Conservation (phyloP, 148 eudicot species). For the Chenopodium quinoa region DNA sequence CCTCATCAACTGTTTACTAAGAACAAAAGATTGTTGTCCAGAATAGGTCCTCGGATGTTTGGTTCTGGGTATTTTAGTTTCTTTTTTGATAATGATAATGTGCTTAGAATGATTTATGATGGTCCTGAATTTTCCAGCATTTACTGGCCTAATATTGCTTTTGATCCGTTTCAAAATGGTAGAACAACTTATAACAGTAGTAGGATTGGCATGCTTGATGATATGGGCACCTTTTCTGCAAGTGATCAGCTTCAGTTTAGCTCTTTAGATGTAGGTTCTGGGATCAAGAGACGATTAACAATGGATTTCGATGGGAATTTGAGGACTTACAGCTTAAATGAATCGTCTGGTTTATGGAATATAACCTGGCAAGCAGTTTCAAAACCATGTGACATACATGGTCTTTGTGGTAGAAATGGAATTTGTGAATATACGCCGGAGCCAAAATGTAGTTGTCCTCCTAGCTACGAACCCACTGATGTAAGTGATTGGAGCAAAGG, state of each 20-base stretch:
- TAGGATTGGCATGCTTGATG: conserved; percentile 37
- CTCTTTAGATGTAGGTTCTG: conserved; percentile 43
- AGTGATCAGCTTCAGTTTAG: conserved; percentile 37
- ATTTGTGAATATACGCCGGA: conserved; percentile 47
- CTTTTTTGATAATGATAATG: conserved; percentile 40
- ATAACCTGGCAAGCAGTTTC: conserved; percentile 48
- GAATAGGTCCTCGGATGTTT: conserved; percentile 27
- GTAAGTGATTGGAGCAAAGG: conserved; percentile 50
- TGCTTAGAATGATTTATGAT: conserved; percentile 32
- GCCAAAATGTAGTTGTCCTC: conserved; percentile 54
- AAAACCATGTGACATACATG: conserved; percentile 44
- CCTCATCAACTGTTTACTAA: conserved; percentile 38
- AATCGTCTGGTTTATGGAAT: conserved; percentile 39
- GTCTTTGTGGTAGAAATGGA: conserved; percentile 60
- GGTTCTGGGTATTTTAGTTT: conserved; percentile 45
- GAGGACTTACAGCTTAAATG: conserved; percentile 54
- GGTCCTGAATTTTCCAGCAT: conserved; percentile 35
- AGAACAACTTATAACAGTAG: conserved; percentile 41
- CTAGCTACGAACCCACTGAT: conserved; percentile 36
- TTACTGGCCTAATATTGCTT: conserved; percentile 41
- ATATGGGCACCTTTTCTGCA: conserved; percentile 32
- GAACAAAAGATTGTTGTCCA: conserved; percentile 28
- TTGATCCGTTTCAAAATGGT: conserved; percentile 4
- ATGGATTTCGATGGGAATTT: conserved; percentile 61
- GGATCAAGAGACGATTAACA: conserved; percentile 46